A percentile compares a stretch with the other conserved stretches of the same genome.
Evolutionary conservation across 176 grass and related monocot genomes (phyloP).

Genomic region (barley (Hordeum vulgare)): MorexV3_pseudomolecules_assembly NC_058518.1:468446697-468447196

Average conservation of each 20-base stretch:
- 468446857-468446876: constrained; percentile 44
- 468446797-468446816: neutral
- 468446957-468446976: constrained; percentile 25
- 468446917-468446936: constrained; percentile 30
- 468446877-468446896: neutral
- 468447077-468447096: constrained; percentile 70
- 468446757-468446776: constrained; percentile 34
- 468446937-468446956: constrained; percentile 9
- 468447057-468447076: constrained; percentile 55
- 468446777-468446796: constrained; percentile 23
- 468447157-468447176: constrained; percentile 45
- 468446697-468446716: neutral
- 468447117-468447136: constrained; percentile 26
- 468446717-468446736: constrained; percentile 10
- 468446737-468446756: constrained; percentile 14
- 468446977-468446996: constrained; percentile 18
- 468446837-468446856: constrained; percentile 66
- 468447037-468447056: constrained; percentile 22
- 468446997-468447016: constrained; percentile 17
- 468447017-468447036: constrained; percentile 31
- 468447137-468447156: constrained; percentile 43
- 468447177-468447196: constrained; percentile 49
- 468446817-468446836: constrained; percentile 69
- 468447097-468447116: constrained; percentile 75
- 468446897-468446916: constrained; percentile 12